Base-by-base conservation (phyloP, 352 stramenopile species). In the Thraustotheca clavata region DNA sequence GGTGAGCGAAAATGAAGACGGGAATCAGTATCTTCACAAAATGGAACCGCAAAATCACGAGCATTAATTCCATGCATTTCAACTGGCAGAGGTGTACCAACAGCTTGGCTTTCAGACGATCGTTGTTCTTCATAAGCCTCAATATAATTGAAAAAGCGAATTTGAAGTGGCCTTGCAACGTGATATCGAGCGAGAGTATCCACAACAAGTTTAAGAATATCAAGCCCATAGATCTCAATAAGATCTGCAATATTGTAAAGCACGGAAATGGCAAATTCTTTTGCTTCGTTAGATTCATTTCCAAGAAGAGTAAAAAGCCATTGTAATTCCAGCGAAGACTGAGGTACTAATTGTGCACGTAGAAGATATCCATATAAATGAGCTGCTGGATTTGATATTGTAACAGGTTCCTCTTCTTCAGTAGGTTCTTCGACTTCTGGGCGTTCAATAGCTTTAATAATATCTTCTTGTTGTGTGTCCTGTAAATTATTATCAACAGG, bases 21-120 rank as follows among this genome's bases (percentile, higher is more conserved):
- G 8, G 81, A 90, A 49, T 90, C 81, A 0, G 73, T 77, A 32
- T 82, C 77, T 52, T 88, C 77, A 46, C 80, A 80, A 34, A 90
- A 90, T 1, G 79, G 79, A 4, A 88, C 65, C 8, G 76, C 69
- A 43, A 83, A 87, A 59, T 88, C 75, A 18, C 67, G 71, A 12
- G 79, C 76, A 0, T 71, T 60, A 22, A 24, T 27, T 24, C 55
- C 55, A 27, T 57, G 18, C n/a, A 43, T 31, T 27, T 65, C 57
- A 20, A 65, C 29, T 4, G 57, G 57, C 22, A 65, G 38, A 4
- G 38, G 22, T 2, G 57, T 49, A 7, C 57, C 57, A 14, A 43
- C 57, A 5, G 32, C 12, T 38, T 65, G 57, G 39, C 57, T 65
- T 27, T 55, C 57, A 0, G 38, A 41, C 24, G 57, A 43, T 5